Conservation (phyloP, 23 red algal species). For the Cyanidioschyzon merolae region DNA sequence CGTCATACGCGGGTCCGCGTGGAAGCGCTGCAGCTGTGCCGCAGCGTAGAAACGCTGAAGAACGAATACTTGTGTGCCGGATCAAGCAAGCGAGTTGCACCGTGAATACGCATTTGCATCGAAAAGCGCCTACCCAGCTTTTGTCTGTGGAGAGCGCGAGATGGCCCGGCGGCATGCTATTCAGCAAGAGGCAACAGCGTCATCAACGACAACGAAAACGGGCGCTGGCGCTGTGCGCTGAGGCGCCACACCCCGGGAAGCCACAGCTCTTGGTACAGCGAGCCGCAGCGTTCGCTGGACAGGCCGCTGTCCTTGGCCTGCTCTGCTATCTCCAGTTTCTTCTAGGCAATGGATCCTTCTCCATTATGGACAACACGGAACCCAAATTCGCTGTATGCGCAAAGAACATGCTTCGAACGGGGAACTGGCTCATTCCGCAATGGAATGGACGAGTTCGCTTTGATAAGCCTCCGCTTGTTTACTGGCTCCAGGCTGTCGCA, state of each 20-base stretch:
- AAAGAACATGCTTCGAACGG: slow-evolving; percentile 12
- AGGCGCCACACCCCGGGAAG: background rate
- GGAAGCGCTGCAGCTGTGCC: too few relatives aligned
- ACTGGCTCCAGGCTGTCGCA: slow-evolving; percentile 23
- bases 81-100: too few relatives aligned
- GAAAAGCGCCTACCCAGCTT: too few relatives aligned
- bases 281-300: background rate
- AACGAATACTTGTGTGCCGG: too few relatives aligned
- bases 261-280: background rate
- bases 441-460: slow-evolving; percentile 25
- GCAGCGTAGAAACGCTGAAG: too few relatives aligned
- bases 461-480: slow-evolving; percentile 28
- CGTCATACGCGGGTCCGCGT: too few relatives aligned
- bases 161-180: too few relatives aligned
- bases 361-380: slow-evolving; percentile 30
- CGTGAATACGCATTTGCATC: too few relatives aligned
- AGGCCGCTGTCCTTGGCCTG: background rate
- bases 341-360: slow-evolving; percentile 24
- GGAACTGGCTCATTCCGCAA: slow-evolving; percentile 26
- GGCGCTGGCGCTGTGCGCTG: background rate
- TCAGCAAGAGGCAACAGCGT: too few relatives aligned
- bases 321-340: slow-evolving; percentile 13
- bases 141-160: too few relatives aligned
- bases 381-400: slow-evolving; percentile 28
- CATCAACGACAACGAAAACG: too few relatives aligned